Conservation (phyloP, 495 filamentous ascomycete genomes). For the Mycothermus thermophilus region DNA sequence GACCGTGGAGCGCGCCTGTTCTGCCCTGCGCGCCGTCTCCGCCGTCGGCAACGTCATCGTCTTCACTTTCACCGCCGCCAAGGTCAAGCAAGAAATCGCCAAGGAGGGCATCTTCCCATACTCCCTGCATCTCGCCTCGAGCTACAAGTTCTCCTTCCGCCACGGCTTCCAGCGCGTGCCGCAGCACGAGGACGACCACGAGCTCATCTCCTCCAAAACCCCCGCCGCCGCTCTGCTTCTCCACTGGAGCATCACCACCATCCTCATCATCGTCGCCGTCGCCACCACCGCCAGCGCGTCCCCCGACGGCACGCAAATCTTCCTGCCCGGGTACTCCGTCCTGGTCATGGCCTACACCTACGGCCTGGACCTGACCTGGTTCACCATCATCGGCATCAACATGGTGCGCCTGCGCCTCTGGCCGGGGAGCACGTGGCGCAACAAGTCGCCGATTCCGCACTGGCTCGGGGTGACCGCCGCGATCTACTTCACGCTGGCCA, state of each 20-base stretch:
- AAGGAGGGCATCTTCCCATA: conserved; percentile 11
- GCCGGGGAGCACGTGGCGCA: conserved; percentile 9
- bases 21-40: conserved; percentile 6
- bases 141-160: conserved; percentile 9
- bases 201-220: conserved; percentile 5
- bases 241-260: conserved; percentile 10
- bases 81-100: conserved; percentile 12
- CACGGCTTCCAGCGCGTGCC: conserved; percentile 10
- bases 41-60: conserved; percentile 13
- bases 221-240: conserved; percentile 10
- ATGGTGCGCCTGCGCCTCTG: conserved; percentile 9
- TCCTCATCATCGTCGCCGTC: conserved; percentile 8
- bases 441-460: conserved; percentile 11
- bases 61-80: conserved; percentile 11
- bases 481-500: conserved; percentile 6
- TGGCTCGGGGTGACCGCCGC: conserved; percentile 6
- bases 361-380: conserved; percentile 12
- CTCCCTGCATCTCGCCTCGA: conserved; percentile 8
- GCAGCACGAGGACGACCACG: conserved; percentile 1
- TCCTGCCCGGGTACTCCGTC: conserved; percentile 5
- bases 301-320: not conserved
- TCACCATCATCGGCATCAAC: conserved; percentile 8
- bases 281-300: not conserved
- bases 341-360: conserved; percentile 7
- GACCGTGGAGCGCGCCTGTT: conserved; percentile 17